Evolutionary conservation across 129 eudicot genomes (phyloP).

Genomic region (Heracleum sosnowskyi): DNA sequence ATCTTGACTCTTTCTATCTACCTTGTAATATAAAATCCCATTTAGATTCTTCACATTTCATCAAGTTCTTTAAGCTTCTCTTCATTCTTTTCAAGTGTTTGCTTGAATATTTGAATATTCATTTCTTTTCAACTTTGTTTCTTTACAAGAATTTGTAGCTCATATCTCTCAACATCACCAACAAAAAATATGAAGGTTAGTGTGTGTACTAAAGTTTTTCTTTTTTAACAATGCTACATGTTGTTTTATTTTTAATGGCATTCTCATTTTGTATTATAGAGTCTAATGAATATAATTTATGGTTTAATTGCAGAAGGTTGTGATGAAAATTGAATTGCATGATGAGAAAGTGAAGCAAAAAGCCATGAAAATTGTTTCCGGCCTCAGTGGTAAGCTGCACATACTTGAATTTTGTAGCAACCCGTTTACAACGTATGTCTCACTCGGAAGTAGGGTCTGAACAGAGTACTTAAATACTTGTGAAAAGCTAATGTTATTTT

Average conservation of each 20-base stretch:
- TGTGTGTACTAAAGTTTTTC: background rate
- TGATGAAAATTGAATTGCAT: conserved; percentile 57
- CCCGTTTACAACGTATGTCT: background rate
- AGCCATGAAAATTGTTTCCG: conserved; percentile 78
- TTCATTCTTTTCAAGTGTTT: background rate
- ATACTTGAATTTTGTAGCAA: background rate
- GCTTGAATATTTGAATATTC: background rate
- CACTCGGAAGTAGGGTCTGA: background rate
- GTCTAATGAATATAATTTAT: background rate
- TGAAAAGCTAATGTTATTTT: background rate
- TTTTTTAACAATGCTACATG: background rate
- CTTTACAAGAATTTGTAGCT: background rate
- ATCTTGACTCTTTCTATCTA: conserved; percentile 16
- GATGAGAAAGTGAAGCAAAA: conserved; percentile 74
- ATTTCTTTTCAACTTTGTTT: background rate
- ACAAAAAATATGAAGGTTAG: conserved; percentile 16
- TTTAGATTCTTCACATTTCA: background rate
- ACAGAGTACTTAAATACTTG: background rate
- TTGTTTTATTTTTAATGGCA: background rate
- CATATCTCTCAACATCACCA: too few species aligned
- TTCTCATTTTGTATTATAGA: background rate
- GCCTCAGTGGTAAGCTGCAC: conserved; percentile 57
- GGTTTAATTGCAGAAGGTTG: conserved; percentile 50
- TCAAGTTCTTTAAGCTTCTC: conserved; percentile 11
- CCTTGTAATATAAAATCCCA: conserved; percentile 15